Percentiles rank a stretch among this genome's conserved stretches.
phyloP scores from a whole-genome alignment of 495 filamentous ascomycete species.

The Stereocaulon alpinum region DNA sequence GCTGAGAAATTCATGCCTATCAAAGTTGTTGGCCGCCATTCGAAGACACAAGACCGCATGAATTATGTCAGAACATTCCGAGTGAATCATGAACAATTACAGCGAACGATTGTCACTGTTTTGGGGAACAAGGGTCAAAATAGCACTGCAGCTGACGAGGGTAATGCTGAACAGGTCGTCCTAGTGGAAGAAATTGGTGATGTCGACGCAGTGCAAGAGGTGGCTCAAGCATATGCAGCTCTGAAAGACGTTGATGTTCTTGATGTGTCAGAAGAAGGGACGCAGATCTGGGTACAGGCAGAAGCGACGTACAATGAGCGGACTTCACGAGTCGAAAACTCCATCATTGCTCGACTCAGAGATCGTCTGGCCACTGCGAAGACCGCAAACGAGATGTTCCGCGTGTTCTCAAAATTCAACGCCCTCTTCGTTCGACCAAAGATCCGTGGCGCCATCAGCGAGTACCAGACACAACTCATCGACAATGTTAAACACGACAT shows the following conservation, averaged over 20 bases:
- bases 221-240: conserved; percentile 84
- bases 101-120: conserved; percentile 89
- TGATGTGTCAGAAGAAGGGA: conserved; percentile 81
- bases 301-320: conserved; percentile 95
- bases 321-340: conserved; percentile 93
- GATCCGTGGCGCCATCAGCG: conserved; percentile 91
- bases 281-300: conserved; percentile 78
- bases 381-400: conserved; percentile 98
- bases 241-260: conserved; percentile 90
- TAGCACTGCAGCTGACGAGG: conserved; percentile 31
- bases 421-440: conserved; percentile 95
- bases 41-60: conserved; percentile 74
- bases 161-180: conserved; percentile 47
- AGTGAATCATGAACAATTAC: conserved; percentile 92
- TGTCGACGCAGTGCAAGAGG: conserved; percentile 96
- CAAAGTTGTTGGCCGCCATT: conserved; percentile 78
- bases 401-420: conserved; percentile 99
- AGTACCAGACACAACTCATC: conserved; percentile 95
- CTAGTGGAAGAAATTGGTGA: conserved; percentile 91
- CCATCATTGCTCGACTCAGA: conserved; percentile 88
- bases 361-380: conserved; percentile 92
- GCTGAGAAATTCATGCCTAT: conserved; percentile 98
- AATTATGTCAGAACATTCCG: conserved; percentile 91
- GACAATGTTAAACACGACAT: conserved; percentile 96
- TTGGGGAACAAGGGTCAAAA: conserved; percentile 61